Percentiles rank a stretch among this genome's conserved stretches.
phyloP scores from a whole-genome alignment of 2,329 filamentous ascomycete species.

The Colletotrichum orchidophilum region DNA sequence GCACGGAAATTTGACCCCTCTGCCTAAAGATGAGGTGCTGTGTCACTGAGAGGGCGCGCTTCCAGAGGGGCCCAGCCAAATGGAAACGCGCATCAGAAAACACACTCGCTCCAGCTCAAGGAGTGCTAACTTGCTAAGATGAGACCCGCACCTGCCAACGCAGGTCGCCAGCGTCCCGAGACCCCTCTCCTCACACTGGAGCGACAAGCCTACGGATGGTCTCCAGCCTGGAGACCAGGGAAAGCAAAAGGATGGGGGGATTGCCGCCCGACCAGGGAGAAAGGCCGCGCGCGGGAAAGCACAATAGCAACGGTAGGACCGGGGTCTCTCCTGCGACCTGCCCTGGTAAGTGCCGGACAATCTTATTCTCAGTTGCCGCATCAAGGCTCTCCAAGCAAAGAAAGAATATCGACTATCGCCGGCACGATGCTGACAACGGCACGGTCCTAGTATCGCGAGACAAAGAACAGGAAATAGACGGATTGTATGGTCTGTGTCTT shows the following conservation, averaged over 20 bases:
- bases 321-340: too few species aligned
- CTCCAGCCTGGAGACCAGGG: background rate
- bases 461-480: background rate
- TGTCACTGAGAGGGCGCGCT: background rate
- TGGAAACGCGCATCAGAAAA: background rate
- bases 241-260: background rate
- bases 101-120: too few species aligned
- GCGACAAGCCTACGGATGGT: background rate
- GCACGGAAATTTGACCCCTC: constrained; percentile 6
- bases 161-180: background rate
- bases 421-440: background rate
- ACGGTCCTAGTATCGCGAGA: background rate
- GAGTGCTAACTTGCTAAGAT: too few species aligned
- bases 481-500: background rate
- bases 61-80: background rate
- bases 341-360: background rate
- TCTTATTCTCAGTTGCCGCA: background rate
- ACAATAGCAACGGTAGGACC: too few species aligned
- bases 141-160: background rate
- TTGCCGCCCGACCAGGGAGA: background rate
- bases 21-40: background rate
- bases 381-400: background rate
- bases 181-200: background rate
- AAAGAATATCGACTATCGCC: background rate
- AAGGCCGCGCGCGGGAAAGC: background rate